Conservation (phyloP, 306 rosid genomes). For the Trifolium subterraneum region DNA sequence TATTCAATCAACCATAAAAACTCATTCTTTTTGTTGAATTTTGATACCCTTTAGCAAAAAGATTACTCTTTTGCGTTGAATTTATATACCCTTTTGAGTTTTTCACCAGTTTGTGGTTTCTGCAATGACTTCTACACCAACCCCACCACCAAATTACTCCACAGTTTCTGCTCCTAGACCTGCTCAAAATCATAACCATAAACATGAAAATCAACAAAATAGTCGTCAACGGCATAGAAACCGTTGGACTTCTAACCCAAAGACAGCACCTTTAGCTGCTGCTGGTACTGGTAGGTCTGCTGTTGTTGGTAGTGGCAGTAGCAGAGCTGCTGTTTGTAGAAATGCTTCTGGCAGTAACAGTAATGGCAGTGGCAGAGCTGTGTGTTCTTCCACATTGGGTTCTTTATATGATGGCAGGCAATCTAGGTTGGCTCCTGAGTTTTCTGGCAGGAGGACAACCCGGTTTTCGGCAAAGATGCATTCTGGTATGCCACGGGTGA, state of each 20-base stretch:
- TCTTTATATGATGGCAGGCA: slow-evolving; percentile 50
- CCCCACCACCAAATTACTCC: slow-evolving; percentile 39
- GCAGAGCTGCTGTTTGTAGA: slow-evolving; percentile 12
- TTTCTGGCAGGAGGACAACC: slow-evolving; percentile 85
- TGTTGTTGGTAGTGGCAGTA: slow-evolving; percentile 18
- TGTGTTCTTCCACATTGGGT: slow-evolving; percentile 48
- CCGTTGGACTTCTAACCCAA: slow-evolving; percentile 31
- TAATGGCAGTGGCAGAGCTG: slow-evolving; percentile 28
- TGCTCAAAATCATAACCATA: slow-evolving; percentile 45
- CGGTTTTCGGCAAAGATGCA: slow-evolving; percentile 80
- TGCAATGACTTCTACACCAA: slow-evolving; percentile 41
- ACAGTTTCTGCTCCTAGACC: slow-evolving; percentile 64
- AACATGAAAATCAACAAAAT: slow-evolving; percentile 4
- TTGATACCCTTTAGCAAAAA: background rate
- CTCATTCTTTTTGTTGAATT: background rate
- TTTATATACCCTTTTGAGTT: slow-evolving; percentile 27
- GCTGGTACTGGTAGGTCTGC: slow-evolving; percentile 13
- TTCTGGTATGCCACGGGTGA: slow-evolving; percentile 64
- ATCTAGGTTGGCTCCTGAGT: slow-evolving; percentile 63
- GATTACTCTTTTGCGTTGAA: background rate
- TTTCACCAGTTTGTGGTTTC: background rate
- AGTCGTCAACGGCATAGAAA: background rate
- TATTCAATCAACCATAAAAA: background rate
- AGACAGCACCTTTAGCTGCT: slow-evolving; percentile 45
- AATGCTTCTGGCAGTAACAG: background rate